These are phyloP conservation scores for Rhytidhysteron rufulum DNA, from an alignment of 2,329 filamentous ascomycete genomes.

Conservation along the genomic window DNA sequence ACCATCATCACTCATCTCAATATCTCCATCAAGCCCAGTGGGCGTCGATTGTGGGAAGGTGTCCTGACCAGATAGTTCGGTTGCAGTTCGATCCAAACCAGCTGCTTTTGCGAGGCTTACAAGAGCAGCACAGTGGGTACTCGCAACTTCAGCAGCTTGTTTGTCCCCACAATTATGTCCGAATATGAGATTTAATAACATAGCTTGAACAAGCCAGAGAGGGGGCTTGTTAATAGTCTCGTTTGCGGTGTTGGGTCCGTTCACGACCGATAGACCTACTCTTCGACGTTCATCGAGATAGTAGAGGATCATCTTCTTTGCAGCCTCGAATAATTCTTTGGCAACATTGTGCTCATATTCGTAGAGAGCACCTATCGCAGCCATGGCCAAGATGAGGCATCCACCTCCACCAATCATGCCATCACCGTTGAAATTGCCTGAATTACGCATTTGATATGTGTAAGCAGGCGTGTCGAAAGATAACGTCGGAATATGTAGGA, in stretches of 20 bases:
- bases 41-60: conserved; percentile 16
- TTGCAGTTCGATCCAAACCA: conserved; percentile 60
- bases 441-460: conserved; percentile 56
- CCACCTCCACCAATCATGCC: conserved; percentile 71
- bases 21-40: conserved; percentile 44
- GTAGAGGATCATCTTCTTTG: conserved; percentile 91
- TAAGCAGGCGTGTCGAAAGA: conserved; percentile 79
- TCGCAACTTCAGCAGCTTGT: conserved; percentile 84
- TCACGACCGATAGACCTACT: conserved; percentile 67
- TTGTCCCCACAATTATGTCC: conserved; percentile 94
- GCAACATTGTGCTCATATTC: conserved; percentile 78
- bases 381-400: conserved; percentile 83
- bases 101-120: conserved; percentile 88
- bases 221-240: conserved; percentile 70
- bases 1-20: conserved; percentile 52
- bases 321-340: conserved; percentile 82
- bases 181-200: conserved; percentile 94
- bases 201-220: conserved; percentile 92
- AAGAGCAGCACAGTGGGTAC: conserved; percentile 84
- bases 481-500: conserved; percentile 85
- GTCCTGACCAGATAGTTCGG: conserved; percentile 18
- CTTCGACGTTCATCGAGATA: conserved; percentile 90
- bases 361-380: conserved; percentile 81
- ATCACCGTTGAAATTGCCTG: conserved; percentile 51
- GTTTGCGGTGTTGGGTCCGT: conserved; percentile 46